Conservation (phyloP, 2,329 filamentous ascomycete genomes). For the Thielaviopsis punctulata region DNA sequence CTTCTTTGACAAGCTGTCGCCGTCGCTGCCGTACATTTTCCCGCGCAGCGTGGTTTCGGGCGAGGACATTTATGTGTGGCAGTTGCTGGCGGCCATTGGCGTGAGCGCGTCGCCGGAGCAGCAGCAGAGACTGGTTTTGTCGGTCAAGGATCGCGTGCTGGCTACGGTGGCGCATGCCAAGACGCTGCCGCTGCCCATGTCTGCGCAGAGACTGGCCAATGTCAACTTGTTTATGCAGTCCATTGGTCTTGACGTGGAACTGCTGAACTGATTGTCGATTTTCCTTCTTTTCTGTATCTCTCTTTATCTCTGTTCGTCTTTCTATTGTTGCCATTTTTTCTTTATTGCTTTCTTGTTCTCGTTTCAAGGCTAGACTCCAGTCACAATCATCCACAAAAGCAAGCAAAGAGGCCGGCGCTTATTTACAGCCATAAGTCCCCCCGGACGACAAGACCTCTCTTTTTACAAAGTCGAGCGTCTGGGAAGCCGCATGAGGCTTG, state of each 20-base stretch:
- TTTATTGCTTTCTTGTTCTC: slow-evolving; percentile 6
- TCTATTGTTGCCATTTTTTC: slow-evolving; percentile 4
- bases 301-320: not conserved
- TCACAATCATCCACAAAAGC: not conserved
- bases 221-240: slow-evolving; percentile 98
- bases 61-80: slow-evolving; percentile 95
- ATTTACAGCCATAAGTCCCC: slow-evolving; percentile 12
- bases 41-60: slow-evolving; percentile 76
- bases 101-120: slow-evolving; percentile 87
- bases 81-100: slow-evolving; percentile 87
- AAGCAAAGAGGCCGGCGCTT: slow-evolving; percentile 7
- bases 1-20: slow-evolving; percentile 77
- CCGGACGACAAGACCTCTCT: slow-evolving; percentile 8
- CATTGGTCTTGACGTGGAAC: slow-evolving; percentile 92
- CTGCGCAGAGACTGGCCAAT: slow-evolving; percentile 65
- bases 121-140: slow-evolving; percentile 83
- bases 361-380: not conserved
- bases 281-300: not conserved
- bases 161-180: slow-evolving; percentile 82
- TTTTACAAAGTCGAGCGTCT: slow-evolving; percentile 9
- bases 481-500: not conserved
- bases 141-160: slow-evolving; percentile 95
- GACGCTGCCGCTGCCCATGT: slow-evolving; percentile 74
- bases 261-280: slow-evolving; percentile 22
- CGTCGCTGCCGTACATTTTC: slow-evolving; percentile 71